Conservation (phyloP, 805 yeast species). For the Saturnispora hagleri region DNA sequence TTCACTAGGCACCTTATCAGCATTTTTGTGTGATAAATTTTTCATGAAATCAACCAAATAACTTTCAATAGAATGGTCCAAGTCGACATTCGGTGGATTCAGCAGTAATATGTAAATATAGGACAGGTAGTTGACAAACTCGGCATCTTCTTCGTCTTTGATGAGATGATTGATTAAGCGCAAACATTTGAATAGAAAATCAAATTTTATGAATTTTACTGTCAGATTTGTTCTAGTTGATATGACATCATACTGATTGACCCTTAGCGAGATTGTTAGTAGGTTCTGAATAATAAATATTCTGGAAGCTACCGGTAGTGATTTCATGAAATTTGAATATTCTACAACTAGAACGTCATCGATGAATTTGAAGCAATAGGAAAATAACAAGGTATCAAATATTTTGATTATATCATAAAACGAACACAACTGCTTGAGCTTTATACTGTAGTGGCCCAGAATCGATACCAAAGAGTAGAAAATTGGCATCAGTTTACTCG, state of each 20-base stretch:
- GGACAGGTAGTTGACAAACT: neutral
- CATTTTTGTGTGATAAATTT: neutral
- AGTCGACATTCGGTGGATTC: conserved; percentile 2
- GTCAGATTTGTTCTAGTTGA: neutral
- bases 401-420: neutral
- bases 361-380: neutral
- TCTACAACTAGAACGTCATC: neutral
- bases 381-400: neutral
- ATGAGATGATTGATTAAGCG: neutral
- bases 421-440: neutral
- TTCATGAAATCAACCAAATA: neutral
- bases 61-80: neutral
- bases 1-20: neutral
- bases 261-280: neutral
- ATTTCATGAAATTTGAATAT: neutral
- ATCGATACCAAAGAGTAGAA: neutral
- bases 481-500: neutral
- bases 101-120: neutral
- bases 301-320: neutral
- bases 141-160: neutral
- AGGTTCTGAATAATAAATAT: neutral
- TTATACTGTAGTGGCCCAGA: neutral
- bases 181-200: neutral
- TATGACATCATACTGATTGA: neutral
- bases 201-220: neutral